Base-by-base conservation (phyloP, 257 asterid genomes). In the Salvia rosmarinus region DNA sequence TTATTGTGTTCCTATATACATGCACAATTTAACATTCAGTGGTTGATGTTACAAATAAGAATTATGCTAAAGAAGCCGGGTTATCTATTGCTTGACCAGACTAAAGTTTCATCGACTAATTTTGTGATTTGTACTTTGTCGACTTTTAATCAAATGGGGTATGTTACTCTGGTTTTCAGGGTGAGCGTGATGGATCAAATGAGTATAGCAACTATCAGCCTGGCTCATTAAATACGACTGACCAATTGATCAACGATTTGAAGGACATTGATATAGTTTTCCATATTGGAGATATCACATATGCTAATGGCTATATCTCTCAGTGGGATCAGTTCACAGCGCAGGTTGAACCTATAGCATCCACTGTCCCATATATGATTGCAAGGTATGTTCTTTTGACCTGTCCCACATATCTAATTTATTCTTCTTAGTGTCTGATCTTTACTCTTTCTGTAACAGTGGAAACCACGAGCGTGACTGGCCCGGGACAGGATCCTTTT, bases 241-340 rank as follows among this genome's bases (percentile, higher is more conserved):
- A 90, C 71, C 96, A 85, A 74, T 80, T 90, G 77, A 82, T 90
- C 67, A 77, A 78, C 37, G 97, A 93, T 70, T 84, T 93, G 32
- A 72, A 80, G 11, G 75, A 85, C 80, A 75, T 73, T 40, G 90
- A 87, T 73, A 75, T 85, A 44, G 88, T 87, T 65, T 83, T 87
- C 77, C 93, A 85, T 55, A 85, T 85, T 9, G 90, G 90, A 74
- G 93, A 87, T 75, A 56, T 87, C 64, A 12, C 85, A 1, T 87
- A 87, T 55, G 83, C 90, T 10, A 87, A 87, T 42, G 93, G 93
- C 63, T 87, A 87, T 64, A 75, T 87, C 76, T 87, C 93, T 44
- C 90, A 85, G 46, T 93, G 98, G 98, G 98, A 93, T 75, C 97
- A 93, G 65, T 93, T 93, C 77, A 93, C 98, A 1, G 86, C 97